These are phyloP conservation scores for Flaveria floridana DNA, from an alignment of 140 eudicot genomes.

Conservation along the genomic window DNA sequence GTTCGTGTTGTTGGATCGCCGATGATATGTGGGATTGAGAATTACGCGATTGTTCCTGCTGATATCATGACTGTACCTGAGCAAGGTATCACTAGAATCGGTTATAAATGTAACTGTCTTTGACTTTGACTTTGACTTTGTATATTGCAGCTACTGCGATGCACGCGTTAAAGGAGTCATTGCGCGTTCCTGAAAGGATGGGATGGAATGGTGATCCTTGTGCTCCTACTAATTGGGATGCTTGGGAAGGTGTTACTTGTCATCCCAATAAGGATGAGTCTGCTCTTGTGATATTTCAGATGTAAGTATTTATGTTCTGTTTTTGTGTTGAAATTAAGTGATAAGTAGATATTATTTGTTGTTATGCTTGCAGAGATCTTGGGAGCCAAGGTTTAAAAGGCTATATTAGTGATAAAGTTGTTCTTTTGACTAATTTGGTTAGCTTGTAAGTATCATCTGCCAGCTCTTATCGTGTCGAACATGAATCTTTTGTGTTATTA, in stretches of 20 bases:
- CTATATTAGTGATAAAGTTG: conserved; percentile 72
- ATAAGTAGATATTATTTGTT: conserved; percentile 9
- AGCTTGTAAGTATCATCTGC: conserved; percentile 87
- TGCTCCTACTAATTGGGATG: conserved; percentile 97
- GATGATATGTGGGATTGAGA: conserved; percentile 78
- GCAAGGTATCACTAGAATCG: conserved; percentile 54
- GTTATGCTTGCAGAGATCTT: conserved; percentile 64
- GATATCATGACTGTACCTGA: conserved; percentile 81
- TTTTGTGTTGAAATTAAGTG: background rate
- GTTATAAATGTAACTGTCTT: background rate
- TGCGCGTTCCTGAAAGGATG: conserved; percentile 87
- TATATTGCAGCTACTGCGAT: conserved; percentile 66
- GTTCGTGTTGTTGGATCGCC: conserved; percentile 73
- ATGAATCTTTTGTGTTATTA: background rate
- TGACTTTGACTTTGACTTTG: conserved; percentile 9
- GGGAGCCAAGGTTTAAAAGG: conserved; percentile 98
- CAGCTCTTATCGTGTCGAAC: conserved; percentile 20
- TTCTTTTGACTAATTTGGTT: conserved; percentile 75
- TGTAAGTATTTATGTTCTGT: conserved; percentile 45
- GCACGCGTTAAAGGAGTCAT: conserved; percentile 81
- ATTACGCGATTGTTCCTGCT: conserved; percentile 87
- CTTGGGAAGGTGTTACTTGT: conserved; percentile 99
- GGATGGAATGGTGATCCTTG: conserved; percentile 99
- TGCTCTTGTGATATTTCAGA: conserved; percentile 73
- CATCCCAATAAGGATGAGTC: conserved; percentile 56